These are phyloP conservation scores for Oryza australiensis DNA, from an alignment of 176 grass and related monocot genomes.

Conservation along the genomic window DNA sequence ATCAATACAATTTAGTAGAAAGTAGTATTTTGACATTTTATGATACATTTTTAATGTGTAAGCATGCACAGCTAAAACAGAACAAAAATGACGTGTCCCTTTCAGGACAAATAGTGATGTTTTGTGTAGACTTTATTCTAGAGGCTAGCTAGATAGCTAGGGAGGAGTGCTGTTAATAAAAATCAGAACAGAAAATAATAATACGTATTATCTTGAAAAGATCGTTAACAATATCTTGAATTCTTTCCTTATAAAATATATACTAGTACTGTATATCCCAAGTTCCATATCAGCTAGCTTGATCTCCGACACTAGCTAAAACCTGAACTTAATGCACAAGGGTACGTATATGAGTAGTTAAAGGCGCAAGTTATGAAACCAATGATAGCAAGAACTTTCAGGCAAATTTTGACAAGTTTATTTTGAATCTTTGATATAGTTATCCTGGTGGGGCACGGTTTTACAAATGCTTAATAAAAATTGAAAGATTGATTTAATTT, in stretches of 20 bases:
- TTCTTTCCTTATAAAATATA: not conserved
- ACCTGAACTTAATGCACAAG: not conserved
- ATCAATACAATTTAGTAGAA: slow-evolving; percentile 7
- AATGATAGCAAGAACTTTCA: not conserved
- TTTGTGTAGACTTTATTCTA: not conserved
- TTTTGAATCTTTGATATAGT: not conserved
- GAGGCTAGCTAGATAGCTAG: not conserved
- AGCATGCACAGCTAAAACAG: not conserved
- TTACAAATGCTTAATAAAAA: not conserved
- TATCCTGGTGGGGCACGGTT: not conserved
- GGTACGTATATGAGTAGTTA: not conserved
- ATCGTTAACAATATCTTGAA: too few species aligned
- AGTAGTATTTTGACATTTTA: slow-evolving; percentile 7
- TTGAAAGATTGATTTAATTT: not conserved
- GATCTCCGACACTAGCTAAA: not conserved
- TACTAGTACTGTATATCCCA: not conserved
- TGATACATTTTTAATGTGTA: not conserved
- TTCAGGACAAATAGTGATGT: not conserved
- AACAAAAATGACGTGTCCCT: not conserved
- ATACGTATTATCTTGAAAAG: not conserved
- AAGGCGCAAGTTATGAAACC: not conserved
- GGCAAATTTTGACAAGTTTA: not conserved
- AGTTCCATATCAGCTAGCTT: not conserved
- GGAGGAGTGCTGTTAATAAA: not conserved
- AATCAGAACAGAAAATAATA: not conserved